These are phyloP conservation scores for Tylopilus vinaceipallidus DNA, from an alignment of 768 basidiomycete genomes.

Conservation along the genomic window DNA sequence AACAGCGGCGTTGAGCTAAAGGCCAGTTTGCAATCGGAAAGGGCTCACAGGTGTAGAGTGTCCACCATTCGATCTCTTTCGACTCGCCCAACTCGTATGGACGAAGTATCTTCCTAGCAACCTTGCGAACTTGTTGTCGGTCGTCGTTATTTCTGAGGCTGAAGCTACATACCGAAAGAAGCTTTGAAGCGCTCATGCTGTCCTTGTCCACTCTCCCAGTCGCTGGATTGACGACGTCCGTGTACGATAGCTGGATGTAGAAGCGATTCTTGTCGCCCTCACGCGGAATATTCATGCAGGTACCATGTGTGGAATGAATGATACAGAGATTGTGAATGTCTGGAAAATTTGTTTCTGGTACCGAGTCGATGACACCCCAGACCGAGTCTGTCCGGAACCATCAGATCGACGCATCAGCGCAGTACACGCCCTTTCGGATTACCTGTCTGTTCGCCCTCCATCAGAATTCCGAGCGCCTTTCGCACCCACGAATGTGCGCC, in stretches of 20 bases:
- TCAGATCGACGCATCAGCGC: neutral
- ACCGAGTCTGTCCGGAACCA: neutral
- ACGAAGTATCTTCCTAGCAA: neutral
- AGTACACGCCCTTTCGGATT: neutral
- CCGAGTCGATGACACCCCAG: neutral
- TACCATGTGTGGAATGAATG: too few species aligned
- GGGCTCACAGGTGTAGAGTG: neutral
- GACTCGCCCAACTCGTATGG: neutral
- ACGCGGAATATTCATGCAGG: too few species aligned
- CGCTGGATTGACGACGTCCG: too few species aligned
- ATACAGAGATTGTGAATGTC: neutral
- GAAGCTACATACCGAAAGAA: too few species aligned
- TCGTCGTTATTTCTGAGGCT: too few species aligned
- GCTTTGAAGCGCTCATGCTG: too few species aligned
- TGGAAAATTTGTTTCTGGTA: neutral
- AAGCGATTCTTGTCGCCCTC: too few species aligned
- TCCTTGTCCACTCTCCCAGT: too few species aligned
- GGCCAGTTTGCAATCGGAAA: neutral
- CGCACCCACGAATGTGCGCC: neutral
- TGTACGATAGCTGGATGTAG: too few species aligned
- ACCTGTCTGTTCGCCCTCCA: neutral
- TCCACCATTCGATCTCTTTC: too few species aligned
- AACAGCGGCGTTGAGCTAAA: neutral
- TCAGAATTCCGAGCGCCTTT: neutral
- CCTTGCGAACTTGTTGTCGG: neutral